These are phyloP conservation scores for Nannochloropsis salina DNA, from an alignment of 108 stramenopile genomes.

Conservation along the genomic window DNA sequence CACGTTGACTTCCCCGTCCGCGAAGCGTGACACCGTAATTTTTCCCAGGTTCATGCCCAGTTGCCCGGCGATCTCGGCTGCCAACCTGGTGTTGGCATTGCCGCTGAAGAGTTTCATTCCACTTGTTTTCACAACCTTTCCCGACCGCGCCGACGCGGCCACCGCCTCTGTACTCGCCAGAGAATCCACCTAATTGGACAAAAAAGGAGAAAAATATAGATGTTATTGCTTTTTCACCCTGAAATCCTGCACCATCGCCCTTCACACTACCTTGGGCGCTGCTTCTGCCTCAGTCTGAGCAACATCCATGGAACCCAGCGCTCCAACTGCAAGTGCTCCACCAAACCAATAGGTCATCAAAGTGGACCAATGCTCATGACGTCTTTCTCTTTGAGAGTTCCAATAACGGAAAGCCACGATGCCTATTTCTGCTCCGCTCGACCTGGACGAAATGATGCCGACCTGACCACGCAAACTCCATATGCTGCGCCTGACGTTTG, in stretches of 20 bases:
- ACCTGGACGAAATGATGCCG: not conserved
- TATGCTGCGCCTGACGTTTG: not conserved
- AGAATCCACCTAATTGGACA: not conserved
- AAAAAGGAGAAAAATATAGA: not conserved
- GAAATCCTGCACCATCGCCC: no score
- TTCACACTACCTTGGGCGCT: not conserved
- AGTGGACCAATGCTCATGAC: not conserved
- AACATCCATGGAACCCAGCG: not conserved
- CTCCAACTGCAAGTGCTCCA: not conserved
- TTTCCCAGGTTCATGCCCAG: conserved; percentile 90
- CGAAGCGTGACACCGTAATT: conserved; percentile 83
- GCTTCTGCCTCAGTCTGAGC: not conserved
- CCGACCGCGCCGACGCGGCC: not conserved
- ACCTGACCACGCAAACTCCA: not conserved
- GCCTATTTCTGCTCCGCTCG: not conserved
- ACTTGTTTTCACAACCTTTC: conserved; percentile 27
- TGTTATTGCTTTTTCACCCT: no score
- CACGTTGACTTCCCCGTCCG: conserved; percentile 97
- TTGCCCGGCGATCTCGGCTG: conserved; percentile 83
- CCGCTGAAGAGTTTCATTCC: conserved; percentile 88
- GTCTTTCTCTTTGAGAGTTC: not conserved
- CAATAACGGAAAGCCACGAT: not conserved
- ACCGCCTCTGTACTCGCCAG: not conserved
- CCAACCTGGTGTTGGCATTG: conserved; percentile 91
- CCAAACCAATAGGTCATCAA: not conserved